Evolutionary conservation across 1,284 basidiomycete species (phyloP), one percentile per base, ranked within the genome.

Genomic region (Ceratobasidium sp.): DNA sequence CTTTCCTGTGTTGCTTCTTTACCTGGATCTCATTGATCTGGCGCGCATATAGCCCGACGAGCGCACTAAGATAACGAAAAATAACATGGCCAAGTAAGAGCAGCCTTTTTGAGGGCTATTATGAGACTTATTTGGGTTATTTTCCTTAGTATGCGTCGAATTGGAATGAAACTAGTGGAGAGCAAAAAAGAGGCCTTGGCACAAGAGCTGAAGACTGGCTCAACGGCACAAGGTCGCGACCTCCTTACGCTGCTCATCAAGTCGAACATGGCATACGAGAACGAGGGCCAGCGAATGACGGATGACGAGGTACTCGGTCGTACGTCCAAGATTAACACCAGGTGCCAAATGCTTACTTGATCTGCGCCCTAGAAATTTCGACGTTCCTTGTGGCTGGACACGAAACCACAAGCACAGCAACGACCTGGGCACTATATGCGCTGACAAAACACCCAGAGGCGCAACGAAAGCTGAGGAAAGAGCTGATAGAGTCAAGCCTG

Each of bases 281-380:
- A 23, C 52, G 50, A 54, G 12, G 83, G 83, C 1, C 85, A 88
- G 80, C 82, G 81, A 59, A 82, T 89, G 82, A 83, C 84, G 23
- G 87, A 89, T 77, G 84, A 84, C 3, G 88, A 89, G 78, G 84
- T 88, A 3, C 78, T 86, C 56, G 86, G 86, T 2, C 87, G 88
- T 83, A 86, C 85, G 85, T 0, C 10, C 13, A 15, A 3, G 5
- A n/a, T 52, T 46, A 5, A 10, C 52, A 6, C 17, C 2, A 17
- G 5, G 20, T n/a, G 17, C 2, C n/a, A 40, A 1, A 10, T 6
- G 13, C 6, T 38, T 42, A 6, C 33, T 23, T 57, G n/a, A 66
- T 23, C 1, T n/a, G 3, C 7, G n/a, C 15, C 9, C 17, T 3
- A 78, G 77, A 78, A 48, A 78, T 80, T 20, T 56, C 77, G 15